phyloP scores from a whole-genome alignment of 495 filamentous ascomycete genomes.

The Penicillium goetzii region DNA sequence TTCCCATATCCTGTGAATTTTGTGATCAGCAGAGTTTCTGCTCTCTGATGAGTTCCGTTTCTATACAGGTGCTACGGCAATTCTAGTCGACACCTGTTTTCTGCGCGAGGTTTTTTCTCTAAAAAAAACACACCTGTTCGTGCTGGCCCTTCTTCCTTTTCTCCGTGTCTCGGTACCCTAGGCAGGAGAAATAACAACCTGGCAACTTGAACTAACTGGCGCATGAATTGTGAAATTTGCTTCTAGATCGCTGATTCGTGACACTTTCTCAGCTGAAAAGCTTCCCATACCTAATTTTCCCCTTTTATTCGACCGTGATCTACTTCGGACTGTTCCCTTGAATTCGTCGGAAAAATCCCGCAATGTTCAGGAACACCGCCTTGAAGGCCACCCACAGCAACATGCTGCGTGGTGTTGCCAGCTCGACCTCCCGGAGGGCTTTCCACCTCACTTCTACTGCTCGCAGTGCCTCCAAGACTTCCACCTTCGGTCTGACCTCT shows the following conservation, averaged over 20 bases:
- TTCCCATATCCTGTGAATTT: conserved; percentile 21
- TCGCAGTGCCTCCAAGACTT: conserved; percentile 47
- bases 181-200: conserved; percentile 29
- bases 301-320: conserved; percentile 16
- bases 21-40: conserved; percentile 37
- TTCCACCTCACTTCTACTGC: conserved; percentile 52
- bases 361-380: conserved; percentile 52
- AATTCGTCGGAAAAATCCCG: conserved; percentile 38
- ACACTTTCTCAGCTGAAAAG: conserved; percentile 13
- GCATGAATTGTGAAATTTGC: conserved; percentile 15
- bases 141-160: conserved; percentile 37
- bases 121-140: conserved; percentile 22
- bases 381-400: conserved; percentile 54
- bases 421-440: conserved; percentile 47
- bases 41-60: conserved; percentile 53
- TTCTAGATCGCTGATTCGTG: conserved; percentile 16
- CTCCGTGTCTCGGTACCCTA: conserved; percentile 38
- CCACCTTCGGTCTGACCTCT: conserved; percentile 50
- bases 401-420: conserved; percentile 56
- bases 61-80: conserved; percentile 52
- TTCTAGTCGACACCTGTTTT: conserved; percentile 52
- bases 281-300: conserved; percentile 4
- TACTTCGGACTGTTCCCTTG: conserved; percentile 18
- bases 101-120: conserved; percentile 18
- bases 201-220: conserved; percentile 28